Evolutionary conservation across 768 basidiomycete genomes (phyloP), one percentile per base, ranked within the genome.

Genomic region (Agrocybe pediades): DNA sequence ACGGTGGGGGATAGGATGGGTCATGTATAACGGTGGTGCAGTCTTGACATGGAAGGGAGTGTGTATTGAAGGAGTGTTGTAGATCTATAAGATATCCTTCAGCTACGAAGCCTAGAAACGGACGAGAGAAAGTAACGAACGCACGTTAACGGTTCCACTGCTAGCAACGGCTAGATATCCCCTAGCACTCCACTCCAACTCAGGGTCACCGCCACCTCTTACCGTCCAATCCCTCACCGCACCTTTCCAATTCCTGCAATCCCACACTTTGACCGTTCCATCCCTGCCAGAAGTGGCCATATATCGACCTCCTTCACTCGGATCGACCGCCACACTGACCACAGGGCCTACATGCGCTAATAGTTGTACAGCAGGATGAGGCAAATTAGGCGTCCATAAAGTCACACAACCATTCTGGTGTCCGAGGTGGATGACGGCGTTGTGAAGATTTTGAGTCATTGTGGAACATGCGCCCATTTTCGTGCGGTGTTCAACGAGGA

Each of bases 401-500:
- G 95, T 95, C n/a, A 98, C 90, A 21, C 86, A 87, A 13, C 96
- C 96, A 63, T 98, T 98, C 64, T 92, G 86, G 64, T 98, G 96
- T 0, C 97, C 97, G 9, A 97, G 84, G 56, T 97, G 86, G 50
- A 98, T 88, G 56, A 98, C 92, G 11, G 94, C 97, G 68, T 89
- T 95, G 73, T 98, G 95, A 15, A 76, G 68, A 66, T 97, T 98
- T 76, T 98, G 95, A 0, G 91, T 76, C 86, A 99, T 91, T 33
- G 90, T 82, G 27, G 74, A 79, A 62, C 90, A 93, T 8, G 88
- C 81, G 2, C 97, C 95, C 21, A 96, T 80, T 65, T 92, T 93
- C 8, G 95, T 96, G 19, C 92, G 86, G 68, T 96, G 92, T 66
- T 92, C 87, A 30, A 85, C 84, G 27, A 98, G 76, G 33, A 97